phyloP scores from a whole-genome alignment of 208 protist species.

The Trypanosoma brucei region DNA sequence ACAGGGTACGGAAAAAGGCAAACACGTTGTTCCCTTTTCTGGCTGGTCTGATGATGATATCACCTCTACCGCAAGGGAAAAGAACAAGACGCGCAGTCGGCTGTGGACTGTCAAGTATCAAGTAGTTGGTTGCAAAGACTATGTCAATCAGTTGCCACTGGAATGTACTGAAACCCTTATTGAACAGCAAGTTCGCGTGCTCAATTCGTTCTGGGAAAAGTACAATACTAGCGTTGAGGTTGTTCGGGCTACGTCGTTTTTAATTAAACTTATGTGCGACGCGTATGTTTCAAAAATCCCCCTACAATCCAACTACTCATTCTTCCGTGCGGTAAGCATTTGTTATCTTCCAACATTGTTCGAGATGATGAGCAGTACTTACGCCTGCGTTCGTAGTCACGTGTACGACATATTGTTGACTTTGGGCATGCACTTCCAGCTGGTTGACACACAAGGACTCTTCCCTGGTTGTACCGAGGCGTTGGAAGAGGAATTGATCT shows the following conservation, averaged over 20 bases:
- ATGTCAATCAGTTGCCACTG: conserved; percentile 71
- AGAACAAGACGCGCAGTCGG: conserved; percentile 21
- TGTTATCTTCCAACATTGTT: conserved; percentile 78
- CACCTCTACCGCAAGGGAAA: conserved; percentile 18
- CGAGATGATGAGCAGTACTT: conserved; percentile 79
- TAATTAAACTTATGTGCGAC: conserved; percentile 85
- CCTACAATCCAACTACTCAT: conserved; percentile 52
- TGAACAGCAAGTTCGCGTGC: conserved; percentile 55
- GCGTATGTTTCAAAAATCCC: conserved; percentile 76
- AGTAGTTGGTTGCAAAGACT: conserved; percentile 48
- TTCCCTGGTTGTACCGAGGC: conserved; percentile 69
- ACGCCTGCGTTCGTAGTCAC: conserved; percentile 82
- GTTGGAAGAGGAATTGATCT: conserved; percentile 75
- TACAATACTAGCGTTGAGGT: conserved; percentile 63
- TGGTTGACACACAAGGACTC: conserved; percentile 66
- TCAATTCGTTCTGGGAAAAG: conserved; percentile 65
- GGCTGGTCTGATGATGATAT: conserved; percentile 28
- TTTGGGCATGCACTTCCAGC: conserved; percentile 74
- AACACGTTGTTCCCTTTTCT: conserved; percentile 23
- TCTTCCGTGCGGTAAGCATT: conserved; percentile 75
- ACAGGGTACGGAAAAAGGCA: conserved; percentile 24
- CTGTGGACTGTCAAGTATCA: conserved; percentile 24
- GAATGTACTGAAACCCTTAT: conserved; percentile 56
- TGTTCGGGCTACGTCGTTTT: conserved; percentile 61
- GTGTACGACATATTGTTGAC: conserved; percentile 86